Percentiles rank a stretch among this genome's conserved stretches.
These are phyloP conservation scores for Candida anutae DNA, from an alignment of 1,139 yeast genomes.

Conservation along the genomic window DNA sequence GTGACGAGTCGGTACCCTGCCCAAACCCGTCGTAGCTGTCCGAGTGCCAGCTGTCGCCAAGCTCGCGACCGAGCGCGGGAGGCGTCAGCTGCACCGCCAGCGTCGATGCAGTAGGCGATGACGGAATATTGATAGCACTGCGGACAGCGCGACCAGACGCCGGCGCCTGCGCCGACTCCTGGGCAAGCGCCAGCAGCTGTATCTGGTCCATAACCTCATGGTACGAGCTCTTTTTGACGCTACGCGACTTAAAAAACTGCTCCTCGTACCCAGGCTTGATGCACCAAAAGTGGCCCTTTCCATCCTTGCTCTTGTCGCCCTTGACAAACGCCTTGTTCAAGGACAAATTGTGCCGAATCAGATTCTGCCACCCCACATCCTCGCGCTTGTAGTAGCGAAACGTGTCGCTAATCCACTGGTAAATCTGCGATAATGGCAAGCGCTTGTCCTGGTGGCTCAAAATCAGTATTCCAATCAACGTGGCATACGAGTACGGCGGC, in stretches of 20 bases:
- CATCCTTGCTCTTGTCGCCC: constrained; percentile 88
- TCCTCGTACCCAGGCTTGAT: constrained; percentile 77
- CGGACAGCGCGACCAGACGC: not conserved
- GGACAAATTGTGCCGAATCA: constrained; percentile 79
- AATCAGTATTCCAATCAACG: constrained; percentile 89
- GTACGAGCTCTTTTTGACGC: constrained; percentile 37
- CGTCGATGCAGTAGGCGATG: constrained; percentile 21
- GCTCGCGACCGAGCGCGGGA: no score
- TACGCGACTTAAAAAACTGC: constrained; percentile 65
- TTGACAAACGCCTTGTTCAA: constrained; percentile 83
- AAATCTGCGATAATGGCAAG: constrained; percentile 84
- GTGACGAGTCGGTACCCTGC: constrained; percentile 5
- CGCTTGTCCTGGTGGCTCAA: constrained; percentile 73
- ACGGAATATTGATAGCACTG: constrained; percentile 21
- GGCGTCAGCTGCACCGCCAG: constrained; percentile 2
- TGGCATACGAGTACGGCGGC: constrained; percentile 94
- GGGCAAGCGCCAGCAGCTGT: constrained; percentile 7
- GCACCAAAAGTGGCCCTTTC: constrained; percentile 97
- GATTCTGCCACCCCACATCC: constrained; percentile 93
- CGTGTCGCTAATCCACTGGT: constrained; percentile 85
- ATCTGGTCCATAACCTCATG: constrained; percentile 42
- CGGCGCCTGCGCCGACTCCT: constrained; percentile 3
- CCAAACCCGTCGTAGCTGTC: constrained; percentile 6
- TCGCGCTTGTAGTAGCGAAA: constrained; percentile 77
- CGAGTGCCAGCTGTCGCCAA: not conserved